These are phyloP conservation scores for Rutstroemia sp. DNA, from an alignment of 2,329 filamentous ascomycete species.

Conservation along the genomic window DNA sequence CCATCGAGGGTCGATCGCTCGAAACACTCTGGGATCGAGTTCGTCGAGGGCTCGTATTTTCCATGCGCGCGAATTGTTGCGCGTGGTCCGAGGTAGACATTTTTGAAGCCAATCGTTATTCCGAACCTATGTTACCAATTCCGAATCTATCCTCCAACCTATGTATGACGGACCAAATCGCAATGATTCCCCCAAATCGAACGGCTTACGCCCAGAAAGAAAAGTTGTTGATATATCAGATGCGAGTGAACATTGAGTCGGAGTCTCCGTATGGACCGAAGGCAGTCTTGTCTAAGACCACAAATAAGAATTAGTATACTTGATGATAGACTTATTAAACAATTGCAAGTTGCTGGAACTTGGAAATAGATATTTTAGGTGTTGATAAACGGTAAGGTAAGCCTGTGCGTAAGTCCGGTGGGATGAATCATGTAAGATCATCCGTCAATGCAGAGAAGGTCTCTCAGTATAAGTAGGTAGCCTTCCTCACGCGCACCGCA, in stretches of 20 bases:
- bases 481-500: neutral
- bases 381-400: neutral
- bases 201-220: neutral
- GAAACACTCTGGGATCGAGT: conserved; percentile 51
- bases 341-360: no score
- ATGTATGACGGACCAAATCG: neutral
- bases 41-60: conserved; percentile 9
- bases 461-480: neutral
- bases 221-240: neutral
- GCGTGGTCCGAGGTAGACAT: neutral
- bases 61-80: neutral
- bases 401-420: neutral
- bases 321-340: no score
- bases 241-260: neutral
- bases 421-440: neutral
- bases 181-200: neutral
- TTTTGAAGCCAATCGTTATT: neutral
- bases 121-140: neutral
- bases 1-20: conserved; percentile 60
- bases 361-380: no score
- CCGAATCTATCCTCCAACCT: neutral
- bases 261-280: neutral
- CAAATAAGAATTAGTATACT: neutral
- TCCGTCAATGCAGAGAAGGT: neutral
- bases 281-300: neutral